These are phyloP conservation scores for Cytospora piceicola DNA, from an alignment of 2,329 filamentous ascomycete genomes.

Conservation along the genomic window DNA sequence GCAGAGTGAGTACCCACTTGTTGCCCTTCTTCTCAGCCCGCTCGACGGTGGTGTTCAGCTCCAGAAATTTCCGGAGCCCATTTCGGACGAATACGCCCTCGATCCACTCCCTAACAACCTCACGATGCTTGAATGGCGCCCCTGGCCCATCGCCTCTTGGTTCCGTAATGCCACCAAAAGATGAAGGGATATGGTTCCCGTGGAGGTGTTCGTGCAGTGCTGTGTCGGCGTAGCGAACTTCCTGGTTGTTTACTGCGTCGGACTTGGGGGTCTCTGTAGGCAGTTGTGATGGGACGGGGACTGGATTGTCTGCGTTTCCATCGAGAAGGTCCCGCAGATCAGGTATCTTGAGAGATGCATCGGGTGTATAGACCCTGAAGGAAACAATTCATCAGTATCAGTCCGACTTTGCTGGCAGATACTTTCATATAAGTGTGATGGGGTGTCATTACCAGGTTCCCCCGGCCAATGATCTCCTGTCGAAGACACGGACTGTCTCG, in stretches of 20 bases:
- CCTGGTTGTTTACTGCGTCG: constrained; percentile 37
- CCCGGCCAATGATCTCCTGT: constrained; percentile 9
- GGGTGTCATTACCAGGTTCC: constrained; percentile 18
- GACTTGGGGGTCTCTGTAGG: constrained; percentile 6
- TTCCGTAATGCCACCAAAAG: background rate
- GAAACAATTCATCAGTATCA: background rate
- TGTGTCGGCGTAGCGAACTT: constrained; percentile 54
- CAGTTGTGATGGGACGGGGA: background rate
- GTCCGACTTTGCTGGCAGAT: background rate
- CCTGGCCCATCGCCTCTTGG: constrained; percentile 46
- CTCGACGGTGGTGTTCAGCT: constrained; percentile 62
- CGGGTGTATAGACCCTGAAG: constrained; percentile 4
- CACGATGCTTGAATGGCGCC: constrained; percentile 5
- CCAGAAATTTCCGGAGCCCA: constrained; percentile 48
- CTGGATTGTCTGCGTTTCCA: background rate
- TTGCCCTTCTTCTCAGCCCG: constrained; percentile 41
- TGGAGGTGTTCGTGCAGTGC: constrained; percentile 60
- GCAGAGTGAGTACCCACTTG: constrained; percentile 34
- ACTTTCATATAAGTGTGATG: background rate
- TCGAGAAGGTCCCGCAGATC: background rate
- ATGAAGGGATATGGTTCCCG: constrained; percentile 56
- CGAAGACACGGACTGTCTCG: constrained; percentile 17
- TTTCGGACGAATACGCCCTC: constrained; percentile 24
- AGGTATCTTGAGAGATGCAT: constrained; percentile 1
- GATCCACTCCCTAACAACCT: constrained; percentile 28